A percentile compares a stretch with the other conserved stretches of the same genome.
Evolutionary conservation across 1,284 basidiomycete genomes (phyloP).

Genomic region (Lentinula novae-zelandiae): DNA sequence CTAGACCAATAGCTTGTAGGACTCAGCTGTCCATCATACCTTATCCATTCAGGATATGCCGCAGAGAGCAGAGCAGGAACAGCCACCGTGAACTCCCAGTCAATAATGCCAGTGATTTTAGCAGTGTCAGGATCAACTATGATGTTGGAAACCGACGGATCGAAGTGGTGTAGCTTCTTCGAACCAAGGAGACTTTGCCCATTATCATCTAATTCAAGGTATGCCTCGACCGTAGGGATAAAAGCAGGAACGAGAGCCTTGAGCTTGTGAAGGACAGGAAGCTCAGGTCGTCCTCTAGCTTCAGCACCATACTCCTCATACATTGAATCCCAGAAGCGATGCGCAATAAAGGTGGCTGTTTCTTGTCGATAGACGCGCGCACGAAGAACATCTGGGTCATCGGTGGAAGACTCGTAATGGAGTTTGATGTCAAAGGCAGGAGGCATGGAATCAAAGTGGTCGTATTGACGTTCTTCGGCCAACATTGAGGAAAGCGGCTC

Average conservation of each 20-base stretch:
- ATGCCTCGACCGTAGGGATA: neutral
- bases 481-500: neutral
- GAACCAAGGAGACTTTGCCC: neutral
- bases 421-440: neutral
- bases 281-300: neutral
- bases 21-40: no score
- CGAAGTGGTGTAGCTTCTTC: no score
- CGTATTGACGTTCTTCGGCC: neutral
- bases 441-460: conserved; percentile 12
- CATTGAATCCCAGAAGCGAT: neutral
- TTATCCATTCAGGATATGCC: no score
- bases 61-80: no score
- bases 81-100: no score
- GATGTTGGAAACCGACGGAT: no score
- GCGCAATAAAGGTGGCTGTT: neutral
- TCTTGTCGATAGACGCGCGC: neutral
- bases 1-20: no score
- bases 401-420: neutral
- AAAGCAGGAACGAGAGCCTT: neutral
- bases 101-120: no score
- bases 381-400: neutral
- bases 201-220: neutral
- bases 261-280: neutral
- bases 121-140: no score
- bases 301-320: neutral